Percentiles rank a stretch among this genome's conserved stretches.
Evolutionary conservation across 805 yeast genomes (phyloP).

Genomic region (Saccharomycopsis sp.): DNA sequence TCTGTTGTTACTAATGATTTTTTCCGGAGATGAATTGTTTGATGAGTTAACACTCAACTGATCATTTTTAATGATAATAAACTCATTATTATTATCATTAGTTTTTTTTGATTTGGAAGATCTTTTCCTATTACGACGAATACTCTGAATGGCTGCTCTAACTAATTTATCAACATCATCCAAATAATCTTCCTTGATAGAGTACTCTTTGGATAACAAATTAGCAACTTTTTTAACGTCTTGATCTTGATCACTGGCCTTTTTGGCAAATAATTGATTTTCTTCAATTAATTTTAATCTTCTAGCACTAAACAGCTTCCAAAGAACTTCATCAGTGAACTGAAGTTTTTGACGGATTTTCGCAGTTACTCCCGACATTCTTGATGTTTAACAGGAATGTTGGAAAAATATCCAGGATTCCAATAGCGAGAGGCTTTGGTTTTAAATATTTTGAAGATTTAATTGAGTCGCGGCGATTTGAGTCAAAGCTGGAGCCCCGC

Average conservation of each 20-base stretch:
- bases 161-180: constrained; percentile 83
- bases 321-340: constrained; percentile 69
- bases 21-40: too few relatives aligned
- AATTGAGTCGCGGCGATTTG: background rate
- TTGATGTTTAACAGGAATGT: background rate
- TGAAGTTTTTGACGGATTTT: constrained; percentile 41
- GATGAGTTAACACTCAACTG: too few relatives aligned
- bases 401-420: background rate
- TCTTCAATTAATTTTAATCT: constrained; percentile 72
- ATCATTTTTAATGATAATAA: too few relatives aligned
- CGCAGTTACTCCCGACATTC: constrained; percentile 29
- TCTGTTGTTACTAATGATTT: too few relatives aligned
- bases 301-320: constrained; percentile 90
- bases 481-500: background rate
- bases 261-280: constrained; percentile 47
- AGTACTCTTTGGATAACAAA: constrained; percentile 66
- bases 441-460: background rate
- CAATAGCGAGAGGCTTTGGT: background rate
- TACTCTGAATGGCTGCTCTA: constrained; percentile 89
- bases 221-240: constrained; percentile 73
- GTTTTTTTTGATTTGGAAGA: constrained; percentile 22
- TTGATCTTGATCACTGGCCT: constrained; percentile 89
- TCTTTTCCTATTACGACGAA: constrained; percentile 75
- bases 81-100: too few relatives aligned
- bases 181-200: constrained; percentile 45